phyloP scores from a whole-genome alignment of 345 rosid genomes.

The Eucalyptus erythrocorys region DNA sequence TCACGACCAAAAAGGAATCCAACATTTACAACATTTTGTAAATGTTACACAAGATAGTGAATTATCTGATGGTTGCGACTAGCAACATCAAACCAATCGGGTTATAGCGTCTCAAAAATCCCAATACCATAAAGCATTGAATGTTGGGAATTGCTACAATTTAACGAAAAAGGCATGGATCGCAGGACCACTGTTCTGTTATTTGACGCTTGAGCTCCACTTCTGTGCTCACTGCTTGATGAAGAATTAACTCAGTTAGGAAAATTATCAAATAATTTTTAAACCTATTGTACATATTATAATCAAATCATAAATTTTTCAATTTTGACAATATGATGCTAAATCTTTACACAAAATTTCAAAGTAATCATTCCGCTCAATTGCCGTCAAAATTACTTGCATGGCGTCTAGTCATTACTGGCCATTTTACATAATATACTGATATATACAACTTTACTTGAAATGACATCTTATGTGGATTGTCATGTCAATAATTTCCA shows the following conservation, averaged over 20 bases:
- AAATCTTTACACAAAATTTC: no score
- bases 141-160: no score
- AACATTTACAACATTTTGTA: no score
- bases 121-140: no score
- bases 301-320: no score
- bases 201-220: neutral
- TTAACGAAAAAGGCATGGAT: neutral
- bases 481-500: fast-evolving
- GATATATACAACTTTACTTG: neutral
- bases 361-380: neutral
- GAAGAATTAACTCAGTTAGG: no score
- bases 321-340: no score
- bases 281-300: no score
- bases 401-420: fast-evolving
- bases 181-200: fast-evolving
- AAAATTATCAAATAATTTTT: no score
- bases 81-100: no score
- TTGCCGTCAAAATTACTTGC: neutral
- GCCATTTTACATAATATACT: neutral
- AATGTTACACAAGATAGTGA: neutral
- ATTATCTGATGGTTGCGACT: neutral
- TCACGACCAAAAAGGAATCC: neutral
- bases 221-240: no score
- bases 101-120: neutral
- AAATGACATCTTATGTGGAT: neutral